Evolutionary conservation across 2,329 filamentous ascomycete species (phyloP).

Genomic region (Colletotrichum falcatum): DNA sequence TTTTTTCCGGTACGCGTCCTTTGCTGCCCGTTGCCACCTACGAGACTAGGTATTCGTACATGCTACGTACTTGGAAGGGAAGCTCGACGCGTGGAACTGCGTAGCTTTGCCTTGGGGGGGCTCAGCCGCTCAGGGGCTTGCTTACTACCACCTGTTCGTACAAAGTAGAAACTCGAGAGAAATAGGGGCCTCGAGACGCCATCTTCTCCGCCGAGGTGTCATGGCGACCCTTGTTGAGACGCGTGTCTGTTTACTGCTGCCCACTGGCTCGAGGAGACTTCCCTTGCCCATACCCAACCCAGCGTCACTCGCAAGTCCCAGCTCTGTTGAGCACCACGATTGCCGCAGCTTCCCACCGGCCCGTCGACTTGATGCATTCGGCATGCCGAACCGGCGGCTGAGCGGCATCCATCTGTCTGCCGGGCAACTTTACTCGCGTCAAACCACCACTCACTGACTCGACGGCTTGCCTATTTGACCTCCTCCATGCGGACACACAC

Average conservation of each 20-base stretch:
- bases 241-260: neutral
- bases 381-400: neutral
- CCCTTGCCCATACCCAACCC: neutral
- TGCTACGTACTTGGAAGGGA: too few species aligned
- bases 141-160: too few species aligned
- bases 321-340: constrained; percentile 6
- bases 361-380: neutral
- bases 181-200: neutral
- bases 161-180: too few species aligned
- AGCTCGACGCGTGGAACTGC: constrained; percentile 2
- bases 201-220: neutral
- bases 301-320: neutral
- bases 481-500: neutral
- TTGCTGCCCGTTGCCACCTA: too few species aligned
- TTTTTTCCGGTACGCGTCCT: too few species aligned
- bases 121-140: neutral
- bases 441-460: neutral
- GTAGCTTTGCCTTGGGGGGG: too few species aligned
- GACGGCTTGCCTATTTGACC: neutral
- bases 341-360: constrained; percentile 4
- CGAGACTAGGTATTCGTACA: too few species aligned
- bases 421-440: neutral
- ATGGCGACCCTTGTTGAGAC: constrained; percentile 20
- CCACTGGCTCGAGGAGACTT: neutral
- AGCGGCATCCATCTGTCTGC: neutral